These are phyloP conservation scores for Crotalaria pallida DNA, from an alignment of 306 rosid genomes.

Conservation along the genomic window DNA sequence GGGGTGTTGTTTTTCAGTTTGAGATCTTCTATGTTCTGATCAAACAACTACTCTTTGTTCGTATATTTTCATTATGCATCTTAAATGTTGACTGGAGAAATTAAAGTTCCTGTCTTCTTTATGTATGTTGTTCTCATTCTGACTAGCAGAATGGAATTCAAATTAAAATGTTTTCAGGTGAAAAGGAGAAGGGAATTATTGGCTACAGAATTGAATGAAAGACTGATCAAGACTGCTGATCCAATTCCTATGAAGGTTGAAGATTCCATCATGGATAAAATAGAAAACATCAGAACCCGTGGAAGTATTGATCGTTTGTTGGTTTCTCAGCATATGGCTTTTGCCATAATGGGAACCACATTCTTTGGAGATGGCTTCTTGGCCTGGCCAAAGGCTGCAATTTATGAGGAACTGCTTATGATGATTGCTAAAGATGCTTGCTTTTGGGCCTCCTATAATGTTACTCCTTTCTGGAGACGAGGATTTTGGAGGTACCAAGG, in stretches of 20 bases:
- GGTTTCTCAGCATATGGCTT: slow-evolving; percentile 80
- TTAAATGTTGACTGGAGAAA: background rate
- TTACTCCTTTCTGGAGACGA: slow-evolving; percentile 66
- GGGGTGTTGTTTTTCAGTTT: no score
- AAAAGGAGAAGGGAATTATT: slow-evolving; percentile 52
- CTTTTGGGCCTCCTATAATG: slow-evolving; percentile 68
- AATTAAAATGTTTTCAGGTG: slow-evolving; percentile 44
- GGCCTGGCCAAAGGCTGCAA: slow-evolving; percentile 64
- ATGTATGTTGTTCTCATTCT: slow-evolving; percentile 3
- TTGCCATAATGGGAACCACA: slow-evolving; percentile 62
- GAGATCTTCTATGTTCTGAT: no score
- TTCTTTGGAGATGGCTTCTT: slow-evolving; percentile 75
- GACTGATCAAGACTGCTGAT: slow-evolving; percentile 38
- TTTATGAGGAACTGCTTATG: slow-evolving; percentile 77
- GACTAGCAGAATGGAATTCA: background rate
- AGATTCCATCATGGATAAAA: slow-evolving; percentile 46
- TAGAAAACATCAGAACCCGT: slow-evolving; percentile 31
- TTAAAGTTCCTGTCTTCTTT: slow-evolving; percentile 1
- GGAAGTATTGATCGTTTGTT: slow-evolving; percentile 44
- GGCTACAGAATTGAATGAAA: slow-evolving; percentile 44
- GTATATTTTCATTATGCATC: background rate
- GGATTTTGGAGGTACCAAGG: slow-evolving; percentile 75
- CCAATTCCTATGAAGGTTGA: slow-evolving; percentile 37
- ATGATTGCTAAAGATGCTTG: slow-evolving; percentile 71
- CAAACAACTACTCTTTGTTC: no score